Evolutionary conservation across 768 basidiomycete genomes (phyloP), one percentile per base, ranked within the genome.

Genomic region (Boletus vinaceobasis): DNA sequence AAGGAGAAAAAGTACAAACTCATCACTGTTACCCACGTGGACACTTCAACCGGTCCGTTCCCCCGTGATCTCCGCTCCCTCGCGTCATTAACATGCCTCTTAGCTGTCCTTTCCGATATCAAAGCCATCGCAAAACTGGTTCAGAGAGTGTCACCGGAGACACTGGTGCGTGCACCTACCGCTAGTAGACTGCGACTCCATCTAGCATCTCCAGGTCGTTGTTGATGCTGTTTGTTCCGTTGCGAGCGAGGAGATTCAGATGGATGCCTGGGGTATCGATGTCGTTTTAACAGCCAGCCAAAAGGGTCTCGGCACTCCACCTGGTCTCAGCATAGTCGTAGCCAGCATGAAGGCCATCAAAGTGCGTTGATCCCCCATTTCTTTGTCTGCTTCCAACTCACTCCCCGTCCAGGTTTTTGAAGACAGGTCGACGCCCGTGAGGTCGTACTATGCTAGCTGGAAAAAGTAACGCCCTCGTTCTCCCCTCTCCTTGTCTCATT

Each of bases 161-260:
- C 94, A 1, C 76, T 99, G 57, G 89, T 92, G 60, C 33, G 66
- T 61, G 57, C 31, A 19, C 50, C 9, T 36, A 26, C 14, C 39
- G 5, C n/a, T 27, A 38, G 2, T 49, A 36, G 37, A 23, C 38
- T 2, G 11, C 17, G 3, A 15, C 11, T 23, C 48, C 45, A 63
- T 37, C 36, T 47, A 7, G 46, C 43, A 13, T 35, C 19, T n/a
- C 23, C 53, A 89, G 87, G 77, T 93, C 40, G 77, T 90, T 8
- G 77, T 93, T 55, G 97, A 99, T 66, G 92, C 84, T n/a, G 97
- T 99, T 27, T 99, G 97, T 73, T 88, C 93, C 2, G 93, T 98
- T 15, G 97, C 91, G 6, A 91, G 88, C 62, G 97, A 98, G 70
- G 93, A 98, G 69, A 94, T 99, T 63, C 83, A 79, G 43, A 89